Conservation (phyloP, 108 stramenopile species). For the Skeletonema menzelii region DNA sequence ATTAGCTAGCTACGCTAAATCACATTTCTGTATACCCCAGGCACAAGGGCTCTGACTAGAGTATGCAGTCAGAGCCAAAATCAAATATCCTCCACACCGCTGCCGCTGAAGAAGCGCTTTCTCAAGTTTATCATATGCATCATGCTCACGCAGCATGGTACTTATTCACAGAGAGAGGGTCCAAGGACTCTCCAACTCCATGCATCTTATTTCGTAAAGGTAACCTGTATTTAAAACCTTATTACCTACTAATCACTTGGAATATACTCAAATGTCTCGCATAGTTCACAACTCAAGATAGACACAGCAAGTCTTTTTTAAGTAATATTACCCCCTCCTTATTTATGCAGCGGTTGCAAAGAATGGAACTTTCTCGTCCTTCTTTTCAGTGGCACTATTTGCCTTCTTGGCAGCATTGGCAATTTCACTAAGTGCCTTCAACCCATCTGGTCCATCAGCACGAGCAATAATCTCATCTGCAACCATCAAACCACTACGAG, state of each 20-base stretch:
- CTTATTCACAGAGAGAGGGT: neutral
- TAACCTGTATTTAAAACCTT: neutral
- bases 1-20: too few species aligned
- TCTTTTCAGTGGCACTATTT: neutral
- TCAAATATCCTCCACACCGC: neutral
- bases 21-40: neutral
- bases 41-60: neutral
- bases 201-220: neutral
- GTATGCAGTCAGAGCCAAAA: neutral
- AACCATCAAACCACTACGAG: constrained; percentile 91
- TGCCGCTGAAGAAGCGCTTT: neutral
- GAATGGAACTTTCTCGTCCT: constrained; percentile 26
- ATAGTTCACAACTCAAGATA: too few species aligned
- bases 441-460: constrained; percentile 78
- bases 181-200: too few species aligned
- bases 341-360: constrained; percentile 24
- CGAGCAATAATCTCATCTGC: constrained; percentile 94
- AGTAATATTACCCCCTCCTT: neutral
- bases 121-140: neutral
- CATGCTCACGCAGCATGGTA: neutral
- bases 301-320: neutral
- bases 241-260: too few species aligned
- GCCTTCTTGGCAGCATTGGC: constrained; percentile 24
- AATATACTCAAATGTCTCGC: too few species aligned
- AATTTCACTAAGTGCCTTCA: constrained; percentile 46